Conservation (phyloP, 2,329 filamentous ascomycete species). For the Dryadomyces sulphureus region DNA sequence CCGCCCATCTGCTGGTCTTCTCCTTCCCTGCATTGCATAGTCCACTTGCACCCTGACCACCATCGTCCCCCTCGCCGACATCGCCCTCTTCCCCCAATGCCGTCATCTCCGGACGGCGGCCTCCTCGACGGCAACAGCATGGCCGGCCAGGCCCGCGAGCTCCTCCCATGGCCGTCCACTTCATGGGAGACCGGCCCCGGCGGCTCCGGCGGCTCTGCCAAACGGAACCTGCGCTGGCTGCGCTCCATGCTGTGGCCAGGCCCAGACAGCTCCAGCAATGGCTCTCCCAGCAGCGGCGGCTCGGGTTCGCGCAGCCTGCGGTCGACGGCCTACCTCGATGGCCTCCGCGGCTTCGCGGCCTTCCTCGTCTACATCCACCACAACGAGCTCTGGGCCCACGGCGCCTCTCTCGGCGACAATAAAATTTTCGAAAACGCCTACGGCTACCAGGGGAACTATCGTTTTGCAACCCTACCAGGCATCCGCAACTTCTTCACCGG, state of each 20-base stretch:
- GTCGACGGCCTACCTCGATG: conserved; percentile 48
- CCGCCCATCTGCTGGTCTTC: not conserved
- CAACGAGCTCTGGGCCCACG: conserved; percentile 43
- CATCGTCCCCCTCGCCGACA: too few relatives aligned
- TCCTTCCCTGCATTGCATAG: not conserved
- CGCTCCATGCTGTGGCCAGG: conserved; percentile 13
- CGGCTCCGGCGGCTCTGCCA: conserved; percentile 1
- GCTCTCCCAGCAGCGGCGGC: not conserved
- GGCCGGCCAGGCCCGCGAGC: not conserved
- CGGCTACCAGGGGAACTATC: conserved; percentile 30
- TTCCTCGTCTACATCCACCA: conserved; percentile 51
- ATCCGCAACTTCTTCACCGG: conserved; percentile 46
- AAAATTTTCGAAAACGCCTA: conserved; percentile 36
- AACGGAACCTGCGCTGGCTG: conserved; percentile 12
- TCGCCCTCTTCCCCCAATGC: not conserved
- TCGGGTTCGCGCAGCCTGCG: conserved; percentile 25
- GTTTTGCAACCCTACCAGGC: conserved; percentile 38
- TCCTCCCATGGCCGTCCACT: conserved; percentile 1
- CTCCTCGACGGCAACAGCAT: conserved; percentile 3
- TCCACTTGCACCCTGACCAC: too few relatives aligned
- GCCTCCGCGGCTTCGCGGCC: conserved; percentile 51
- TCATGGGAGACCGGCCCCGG: not conserved
- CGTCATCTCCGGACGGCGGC: conserved; percentile 3
- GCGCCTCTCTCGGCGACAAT: conserved; percentile 14
- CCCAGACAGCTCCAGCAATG: not conserved